Evolutionary conservation across 1,284 basidiomycete species (phyloP).

Genomic region (Singerocomus inundabilis): DNA sequence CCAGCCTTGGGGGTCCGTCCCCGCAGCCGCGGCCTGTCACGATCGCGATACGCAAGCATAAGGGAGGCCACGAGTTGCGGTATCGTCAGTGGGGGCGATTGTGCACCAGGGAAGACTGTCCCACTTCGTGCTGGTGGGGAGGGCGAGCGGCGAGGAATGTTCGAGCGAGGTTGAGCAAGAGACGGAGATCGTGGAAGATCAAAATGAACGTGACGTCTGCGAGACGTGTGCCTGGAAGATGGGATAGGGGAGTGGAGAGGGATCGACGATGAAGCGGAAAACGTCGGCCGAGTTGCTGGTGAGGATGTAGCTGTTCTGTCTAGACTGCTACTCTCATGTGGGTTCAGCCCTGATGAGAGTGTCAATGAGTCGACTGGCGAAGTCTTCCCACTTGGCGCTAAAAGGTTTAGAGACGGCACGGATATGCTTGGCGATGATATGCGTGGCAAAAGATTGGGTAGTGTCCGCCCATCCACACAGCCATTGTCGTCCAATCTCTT

Average conservation of each 20-base stretch:
- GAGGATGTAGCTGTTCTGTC: not conserved
- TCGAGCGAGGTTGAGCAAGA: slow-evolving; percentile 3
- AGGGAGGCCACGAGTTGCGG: slow-evolving; percentile 34
- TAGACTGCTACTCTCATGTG: not conserved
- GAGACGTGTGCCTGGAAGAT: slow-evolving; percentile 1
- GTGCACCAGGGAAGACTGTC: slow-evolving; percentile 2
- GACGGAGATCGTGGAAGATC: slow-evolving; percentile 6
- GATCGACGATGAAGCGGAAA: slow-evolving; percentile 4
- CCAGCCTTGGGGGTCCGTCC: slow-evolving; percentile 12
- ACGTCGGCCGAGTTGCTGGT: not conserved
- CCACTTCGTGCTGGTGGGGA: slow-evolving; percentile 27
- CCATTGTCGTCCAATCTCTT: slow-evolving; percentile 25
- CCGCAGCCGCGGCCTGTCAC: slow-evolving; percentile 18
- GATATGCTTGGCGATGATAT: slow-evolving; percentile 29
- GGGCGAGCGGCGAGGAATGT: slow-evolving; percentile 27
- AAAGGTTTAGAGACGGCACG: slow-evolving; percentile 20
- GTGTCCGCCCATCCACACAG: slow-evolving; percentile 13
- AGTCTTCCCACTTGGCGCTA: slow-evolving; percentile 9
- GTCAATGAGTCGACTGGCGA: not conserved
- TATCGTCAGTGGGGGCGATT: slow-evolving; percentile 26
- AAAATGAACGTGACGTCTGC: slow-evolving; percentile 28
- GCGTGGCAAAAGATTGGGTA: slow-evolving; percentile 21
- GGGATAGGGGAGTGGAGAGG: slow-evolving; percentile 3
- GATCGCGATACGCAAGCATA: slow-evolving; percentile 29
- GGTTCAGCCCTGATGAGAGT: not conserved